Evolutionary conservation across 495 filamentous ascomycete species (phyloP), one percentile per base, ranked within the genome.

Genomic region (Delitschia confertaspora): DNA sequence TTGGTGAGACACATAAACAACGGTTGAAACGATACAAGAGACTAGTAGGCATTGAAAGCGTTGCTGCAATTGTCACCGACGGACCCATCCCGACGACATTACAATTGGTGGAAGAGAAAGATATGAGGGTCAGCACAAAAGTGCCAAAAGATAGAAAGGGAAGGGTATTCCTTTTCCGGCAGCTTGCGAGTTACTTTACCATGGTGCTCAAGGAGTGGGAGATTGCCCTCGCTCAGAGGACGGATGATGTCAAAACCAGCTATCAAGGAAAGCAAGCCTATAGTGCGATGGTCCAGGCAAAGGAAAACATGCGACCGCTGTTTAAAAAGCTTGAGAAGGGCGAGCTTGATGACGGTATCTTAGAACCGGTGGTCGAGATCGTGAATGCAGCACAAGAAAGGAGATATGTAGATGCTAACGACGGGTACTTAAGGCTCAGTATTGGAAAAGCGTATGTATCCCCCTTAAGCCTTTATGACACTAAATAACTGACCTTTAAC

Each of bases 391-490:
- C 87, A 4, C 91, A 98, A 68, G 79, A 85, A 57, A 69, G 83
- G 41, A 71, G 85, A 55, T 98, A 96, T 60, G 93, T 98, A 25
- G 85, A 94, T 65, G 91, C 91, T 16, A 96, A 95, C 57, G 88
- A 98, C 60, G 86, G 86, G 1, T 98, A 96, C 60, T 64, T 98
- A 36, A 70, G 85, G 24, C 65, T 96, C 43, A 93, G 85, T 64
- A 98, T 98, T 61, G 91, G 91, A 40, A 98, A 98, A 72, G 93
- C 91, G 63, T 76, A 65, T 27, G 71, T 68, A 31, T 19, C 9
- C 26, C 7, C 11, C 34, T 19, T 11, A 14, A 14, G 3, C 21
- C 48, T 34, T 5, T 21, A 22, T 32, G 14, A 32, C 26, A 26
- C 3, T 26, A 10, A 16, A 11, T 19, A 44, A 53, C 31, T 3